Base-by-base conservation (phyloP, 2,329 filamentous ascomycete genomes). In the Podosphaera aphanis region DNA sequence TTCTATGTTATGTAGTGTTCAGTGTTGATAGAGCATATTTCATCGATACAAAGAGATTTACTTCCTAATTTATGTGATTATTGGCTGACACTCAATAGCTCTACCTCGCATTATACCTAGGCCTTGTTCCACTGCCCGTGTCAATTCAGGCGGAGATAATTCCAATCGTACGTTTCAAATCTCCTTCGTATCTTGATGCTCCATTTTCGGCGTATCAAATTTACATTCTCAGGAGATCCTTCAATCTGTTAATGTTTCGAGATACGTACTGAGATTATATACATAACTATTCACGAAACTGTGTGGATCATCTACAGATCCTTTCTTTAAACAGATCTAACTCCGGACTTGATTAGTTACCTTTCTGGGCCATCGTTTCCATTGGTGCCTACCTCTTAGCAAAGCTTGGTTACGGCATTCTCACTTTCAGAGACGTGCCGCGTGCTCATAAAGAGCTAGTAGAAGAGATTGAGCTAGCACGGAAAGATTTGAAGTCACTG, bases 341-440 rank as follows among this genome's bases (percentile, higher is more conserved):
- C 8, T 16, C n/a, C 20, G 7, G 27, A 16, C 20, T 8, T 20
- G 13, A 31, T 19, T 25, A 94, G 86, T 73, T 95, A 42, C 90
- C 90, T 47, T 83, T 94, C 67, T 98, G 88, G 82, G 76, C 74
- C 41, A 69, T 95, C 55, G 82, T 98, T 53, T 77, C 82, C 19
- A 86, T 95, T 60, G 90, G 86, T 63, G 81, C 86, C 51, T 86
- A 85, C 64, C 78, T 98, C 18, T 79, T 98, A 52, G 84, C 80
- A 66, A 83, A 84, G 56, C 79, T 98, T 50, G 90, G 90, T 57
- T 81, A 77, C 67, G 90, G 90, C 52, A 83, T 98, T 56, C 70
- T 93, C 60, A 93, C 84, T 47, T 98, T 98, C 72, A 90, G 93
- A 68, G 86, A 95, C 63, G 84, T 92, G 43, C 86, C 88, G 46